Conservation (phyloP, 2,329 filamentous ascomycete species). For the Pseudogymnoascus sp. region DNA sequence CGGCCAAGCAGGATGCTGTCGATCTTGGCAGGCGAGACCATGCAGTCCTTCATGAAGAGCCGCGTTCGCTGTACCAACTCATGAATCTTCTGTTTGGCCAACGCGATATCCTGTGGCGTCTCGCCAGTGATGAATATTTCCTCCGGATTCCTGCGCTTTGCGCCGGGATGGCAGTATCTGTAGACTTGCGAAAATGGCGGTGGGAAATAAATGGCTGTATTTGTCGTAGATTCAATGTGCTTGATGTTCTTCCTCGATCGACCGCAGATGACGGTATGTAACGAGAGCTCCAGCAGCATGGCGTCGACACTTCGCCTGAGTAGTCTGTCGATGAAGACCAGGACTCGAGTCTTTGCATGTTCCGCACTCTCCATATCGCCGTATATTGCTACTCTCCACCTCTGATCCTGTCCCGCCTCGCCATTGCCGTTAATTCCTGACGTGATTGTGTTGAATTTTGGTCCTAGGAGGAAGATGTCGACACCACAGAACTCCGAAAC, state of each 20-base stretch:
- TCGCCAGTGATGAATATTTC: slow-evolving; percentile 96
- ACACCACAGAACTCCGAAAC: slow-evolving; percentile 85
- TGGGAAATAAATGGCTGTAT: slow-evolving; percentile 96
- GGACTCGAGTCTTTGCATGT: slow-evolving; percentile 88
- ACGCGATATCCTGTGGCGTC: slow-evolving; percentile 70
- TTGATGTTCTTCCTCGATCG: slow-evolving; percentile 97
- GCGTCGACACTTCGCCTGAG: slow-evolving; percentile 68
- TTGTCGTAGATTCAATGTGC: slow-evolving; percentile 88
- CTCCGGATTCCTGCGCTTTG: slow-evolving; percentile 71
- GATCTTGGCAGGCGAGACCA: slow-evolving; percentile 83
- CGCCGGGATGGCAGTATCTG: slow-evolving; percentile 77
- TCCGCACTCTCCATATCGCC: slow-evolving; percentile 92
- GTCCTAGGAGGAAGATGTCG: slow-evolving; percentile 91
- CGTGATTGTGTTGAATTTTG: slow-evolving; percentile 73
- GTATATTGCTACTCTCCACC: slow-evolving; percentile 88
- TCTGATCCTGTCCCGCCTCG: slow-evolving; percentile 73
- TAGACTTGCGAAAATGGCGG: slow-evolving; percentile 88
- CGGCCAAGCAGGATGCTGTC: slow-evolving; percentile 87
- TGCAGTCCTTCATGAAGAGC: slow-evolving; percentile 84
- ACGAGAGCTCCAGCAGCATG: slow-evolving; percentile 72
- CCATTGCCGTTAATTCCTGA: slow-evolving; percentile 65
- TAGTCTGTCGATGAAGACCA: slow-evolving; percentile 96
- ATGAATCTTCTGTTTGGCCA: slow-evolving; percentile 85
- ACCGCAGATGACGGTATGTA: slow-evolving; percentile 88
- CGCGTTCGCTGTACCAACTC: slow-evolving; percentile 75